Percentiles rank a stretch among this genome's conserved stretches.
Conservation (phyloP, 73 alveolate genomes). For the Paramecium sexaurelia region DNA sequence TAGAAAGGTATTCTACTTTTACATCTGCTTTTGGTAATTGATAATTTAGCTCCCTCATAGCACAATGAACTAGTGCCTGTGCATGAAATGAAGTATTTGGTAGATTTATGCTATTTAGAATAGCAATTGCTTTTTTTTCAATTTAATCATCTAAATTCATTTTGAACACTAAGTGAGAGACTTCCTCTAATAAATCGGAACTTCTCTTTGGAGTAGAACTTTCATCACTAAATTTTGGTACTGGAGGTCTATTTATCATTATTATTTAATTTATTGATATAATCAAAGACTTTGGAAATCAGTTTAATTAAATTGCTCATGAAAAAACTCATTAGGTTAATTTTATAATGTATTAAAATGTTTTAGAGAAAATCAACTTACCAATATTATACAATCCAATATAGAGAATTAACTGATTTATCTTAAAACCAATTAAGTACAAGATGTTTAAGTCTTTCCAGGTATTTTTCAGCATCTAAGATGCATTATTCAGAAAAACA, state of each 20-base stretch:
- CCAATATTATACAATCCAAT: not conserved
- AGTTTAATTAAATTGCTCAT: not conserved
- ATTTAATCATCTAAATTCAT: not conserved
- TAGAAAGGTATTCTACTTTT: slow-evolving; percentile 24
- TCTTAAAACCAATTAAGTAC: no score
- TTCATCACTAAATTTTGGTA: slow-evolving; percentile 52
- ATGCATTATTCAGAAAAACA: no score
- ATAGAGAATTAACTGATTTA: no score
- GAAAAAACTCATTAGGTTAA: not conserved
- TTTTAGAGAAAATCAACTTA: not conserved
- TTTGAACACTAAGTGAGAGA: not conserved
- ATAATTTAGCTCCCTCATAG: not conserved
- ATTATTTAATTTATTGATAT: not conserved
- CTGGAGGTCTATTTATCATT: slow-evolving; percentile 43
- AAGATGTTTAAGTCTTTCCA: no score
- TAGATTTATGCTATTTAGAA: not conserved
- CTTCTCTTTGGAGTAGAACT: slow-evolving; percentile 1
- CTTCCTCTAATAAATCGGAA: not conserved
- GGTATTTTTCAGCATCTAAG: no score
- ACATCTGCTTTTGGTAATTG: not conserved
- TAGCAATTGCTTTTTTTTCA: slow-evolving; percentile 22
- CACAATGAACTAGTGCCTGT: not conserved
- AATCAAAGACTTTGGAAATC: not conserved
- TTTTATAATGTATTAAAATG: not conserved
- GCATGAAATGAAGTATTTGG: not conserved